phyloP scores from a whole-genome alignment of 768 basidiomycete genomes.

The Boletus reticuloceps region DNA sequence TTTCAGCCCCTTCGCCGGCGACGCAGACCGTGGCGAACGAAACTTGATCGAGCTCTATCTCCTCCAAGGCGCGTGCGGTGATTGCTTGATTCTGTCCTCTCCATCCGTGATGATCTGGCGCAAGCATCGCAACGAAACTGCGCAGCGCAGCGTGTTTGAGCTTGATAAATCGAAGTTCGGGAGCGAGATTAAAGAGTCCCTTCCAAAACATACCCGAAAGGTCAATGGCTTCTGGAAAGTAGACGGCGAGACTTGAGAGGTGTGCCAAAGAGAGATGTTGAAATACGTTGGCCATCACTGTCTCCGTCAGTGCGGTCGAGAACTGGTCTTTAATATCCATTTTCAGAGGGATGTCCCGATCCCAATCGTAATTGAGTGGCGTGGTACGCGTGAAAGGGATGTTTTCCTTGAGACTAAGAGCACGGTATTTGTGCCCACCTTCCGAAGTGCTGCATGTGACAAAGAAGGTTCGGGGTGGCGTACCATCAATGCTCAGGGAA shows the following conservation, averaged over 20 bases:
- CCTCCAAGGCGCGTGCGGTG: not conserved
- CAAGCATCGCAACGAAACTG: not conserved
- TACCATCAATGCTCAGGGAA: not conserved
- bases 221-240: not conserved
- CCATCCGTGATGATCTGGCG: slow-evolving; percentile 2
- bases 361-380: not conserved
- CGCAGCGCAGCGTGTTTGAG: not conserved
- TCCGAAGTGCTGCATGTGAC: not conserved
- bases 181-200: not conserved
- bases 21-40: not conserved
- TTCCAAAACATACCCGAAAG: not conserved
- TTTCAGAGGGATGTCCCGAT: not conserved
- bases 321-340: not conserved
- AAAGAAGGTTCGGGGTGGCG: not conserved
- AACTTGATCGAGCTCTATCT: not conserved
- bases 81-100: not conserved
- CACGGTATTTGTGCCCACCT: not conserved
- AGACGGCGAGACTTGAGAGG: not conserved
- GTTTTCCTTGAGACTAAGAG: not conserved
- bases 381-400: not conserved
- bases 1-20: not conserved
- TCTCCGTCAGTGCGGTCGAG: not conserved
- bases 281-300: not conserved
- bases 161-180: not conserved
- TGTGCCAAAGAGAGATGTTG: not conserved